Evolutionary conservation across 2,329 filamentous ascomycete species (phyloP).

Genomic region (Bimuria novae-zelandiae): DNA sequence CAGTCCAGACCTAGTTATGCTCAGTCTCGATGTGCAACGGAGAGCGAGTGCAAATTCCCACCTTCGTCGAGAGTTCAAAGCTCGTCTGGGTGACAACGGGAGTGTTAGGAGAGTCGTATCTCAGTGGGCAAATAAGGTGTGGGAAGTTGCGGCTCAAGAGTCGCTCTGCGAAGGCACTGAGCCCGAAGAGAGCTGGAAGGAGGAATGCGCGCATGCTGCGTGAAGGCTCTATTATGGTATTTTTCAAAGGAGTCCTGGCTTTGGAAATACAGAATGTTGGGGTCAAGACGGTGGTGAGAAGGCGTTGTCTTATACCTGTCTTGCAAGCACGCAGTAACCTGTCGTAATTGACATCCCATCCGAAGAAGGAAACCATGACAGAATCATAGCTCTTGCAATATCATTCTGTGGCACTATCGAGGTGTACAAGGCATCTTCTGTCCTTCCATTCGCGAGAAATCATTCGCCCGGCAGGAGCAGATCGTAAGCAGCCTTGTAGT

Average conservation of each 20-base stretch:
- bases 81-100: conserved; percentile 29
- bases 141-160: conserved; percentile 32
- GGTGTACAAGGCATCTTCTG: neutral
- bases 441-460: neutral
- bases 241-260: neutral
- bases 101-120: conserved; percentile 21
- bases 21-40: conserved; percentile 8
- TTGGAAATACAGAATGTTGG: neutral
- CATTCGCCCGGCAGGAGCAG: neutral
- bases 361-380: conserved; percentile 1
- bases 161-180: conserved; percentile 13
- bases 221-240: neutral
- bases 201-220: conserved; percentile 32
- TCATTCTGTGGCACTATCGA: conserved; percentile 13
- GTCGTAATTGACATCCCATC: neutral
- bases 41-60: conserved; percentile 3
- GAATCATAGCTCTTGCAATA: conserved; percentile 15
- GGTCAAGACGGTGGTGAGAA: neutral
- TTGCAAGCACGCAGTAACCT: too few species aligned
- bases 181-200: conserved; percentile 22
- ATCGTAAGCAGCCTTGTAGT: neutral
- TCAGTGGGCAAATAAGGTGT: conserved; percentile 42
- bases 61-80: conserved; percentile 26
- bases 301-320: neutral
- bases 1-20: conserved; percentile 27